Base-by-base conservation (phyloP, 148 eudicot genomes). In the Chenopodium berlandieri region DNA sequence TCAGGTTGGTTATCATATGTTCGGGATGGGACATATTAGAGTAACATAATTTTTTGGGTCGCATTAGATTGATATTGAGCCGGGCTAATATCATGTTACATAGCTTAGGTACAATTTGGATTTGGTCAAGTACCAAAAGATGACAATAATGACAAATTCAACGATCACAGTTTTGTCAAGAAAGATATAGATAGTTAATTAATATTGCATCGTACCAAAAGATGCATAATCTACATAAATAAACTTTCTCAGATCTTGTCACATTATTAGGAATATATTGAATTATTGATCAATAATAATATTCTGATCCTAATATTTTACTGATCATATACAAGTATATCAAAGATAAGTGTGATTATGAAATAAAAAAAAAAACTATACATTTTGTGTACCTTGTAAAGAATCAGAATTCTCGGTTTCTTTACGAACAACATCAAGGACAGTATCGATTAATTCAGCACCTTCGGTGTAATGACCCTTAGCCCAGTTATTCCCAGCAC, bases 381-480 rank as follows among this genome's bases (percentile, higher is more conserved):
- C 54, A 50, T 50, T 50, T 40, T 2, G 54, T 9, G 14, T 86
- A 91, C 93, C 95, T 90, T 92, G 95, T 52, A 92, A 78, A 82
- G 91, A 90, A 65, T 92, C 95, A 82, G 90, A 88, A 78, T 92
- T 92, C 77, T 92, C 95, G 10, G 93, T 93, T 75, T 92, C 95
- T 74, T 92, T 90, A 1, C 95, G 83, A 48, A 91, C 94, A 66
- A 92, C 95, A 82, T 92, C 95, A 78, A 92, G 95, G 67, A 92
- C 93, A 65, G 93, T 82, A 69, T 92, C 95, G 66, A 92, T 76
- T 34, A 92, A 32, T 72, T 92, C 95, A 71, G 95, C 95, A 56
- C 95, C 95, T 50, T 92, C 95, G 27, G 95, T 92, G 72, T 90
- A 92, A 81, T 91, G 94, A 6, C 92, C 94, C 71, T 90, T 91